A percentile compares a stretch with the other conserved stretches of the same genome.
These are phyloP conservation scores for Kingdonia uniflora DNA, from an alignment of 164 flowering plant genomes.

Conservation along the genomic window DNA sequence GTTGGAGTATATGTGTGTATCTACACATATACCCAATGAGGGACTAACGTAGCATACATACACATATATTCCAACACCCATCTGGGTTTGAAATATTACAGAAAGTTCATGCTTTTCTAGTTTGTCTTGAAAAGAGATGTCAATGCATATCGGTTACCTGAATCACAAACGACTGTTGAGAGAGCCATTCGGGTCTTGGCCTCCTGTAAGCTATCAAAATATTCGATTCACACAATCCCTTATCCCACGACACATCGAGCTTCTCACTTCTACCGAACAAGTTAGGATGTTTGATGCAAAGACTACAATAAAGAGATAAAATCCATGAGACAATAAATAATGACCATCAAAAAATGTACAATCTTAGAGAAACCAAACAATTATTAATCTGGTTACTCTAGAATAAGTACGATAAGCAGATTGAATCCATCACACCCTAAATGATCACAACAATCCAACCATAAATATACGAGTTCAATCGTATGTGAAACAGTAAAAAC, in stretches of 20 bases:
- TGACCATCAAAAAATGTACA: no score
- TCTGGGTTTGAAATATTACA: background rate
- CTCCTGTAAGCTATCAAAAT: slow-evolving; percentile 61
- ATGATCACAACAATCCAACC: no score
- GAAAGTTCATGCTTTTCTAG: no score
- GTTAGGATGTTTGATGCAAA: slow-evolving; percentile 84
- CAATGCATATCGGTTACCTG: slow-evolving; percentile 34
- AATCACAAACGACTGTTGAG: slow-evolving; percentile 66
- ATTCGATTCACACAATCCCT: slow-evolving; percentile 84
- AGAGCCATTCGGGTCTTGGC: slow-evolving; percentile 78
- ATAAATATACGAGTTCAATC: no score
- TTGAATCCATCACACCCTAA: no score
- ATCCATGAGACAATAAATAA: background rate
- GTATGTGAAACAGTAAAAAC: no score
- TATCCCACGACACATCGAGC: slow-evolving; percentile 83
- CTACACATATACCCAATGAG: no score
- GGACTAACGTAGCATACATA: no score
- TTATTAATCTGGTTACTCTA: no score
- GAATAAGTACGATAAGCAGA: no score
- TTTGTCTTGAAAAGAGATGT: background rate
- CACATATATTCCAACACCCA: background rate
- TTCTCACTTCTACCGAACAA: slow-evolving; percentile 93
- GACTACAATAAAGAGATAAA: slow-evolving; percentile 23
- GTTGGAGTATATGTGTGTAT: no score
- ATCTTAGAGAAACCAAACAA: no score